These are phyloP conservation scores for Gymnopus androsaceus DNA, from an alignment of 1,284 basidiomycete species.

Conservation along the genomic window DNA sequence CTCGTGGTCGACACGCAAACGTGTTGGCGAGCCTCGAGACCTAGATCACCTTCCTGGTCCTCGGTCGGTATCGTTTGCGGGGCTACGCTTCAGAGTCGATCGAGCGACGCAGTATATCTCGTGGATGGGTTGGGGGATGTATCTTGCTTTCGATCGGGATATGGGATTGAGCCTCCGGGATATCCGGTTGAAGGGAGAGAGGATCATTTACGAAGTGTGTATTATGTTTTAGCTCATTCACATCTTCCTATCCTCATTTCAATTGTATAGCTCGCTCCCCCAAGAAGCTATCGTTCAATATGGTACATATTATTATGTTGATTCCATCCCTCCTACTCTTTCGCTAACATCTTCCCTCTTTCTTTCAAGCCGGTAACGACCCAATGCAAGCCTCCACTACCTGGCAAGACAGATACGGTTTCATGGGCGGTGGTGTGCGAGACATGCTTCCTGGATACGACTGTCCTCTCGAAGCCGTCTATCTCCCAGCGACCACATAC, in stretches of 20 bases:
- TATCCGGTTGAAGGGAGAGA: constrained; percentile 59
- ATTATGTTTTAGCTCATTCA: neutral
- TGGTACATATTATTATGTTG: no score
- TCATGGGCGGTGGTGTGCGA: constrained; percentile 58
- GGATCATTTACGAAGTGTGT: constrained; percentile 63
- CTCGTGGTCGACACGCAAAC: constrained; percentile 52
- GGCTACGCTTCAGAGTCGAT: constrained; percentile 60
- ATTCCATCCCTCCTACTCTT: constrained; percentile 13
- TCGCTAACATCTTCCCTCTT: neutral
- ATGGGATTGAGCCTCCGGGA: constrained; percentile 72
- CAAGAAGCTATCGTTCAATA: constrained; percentile 68
- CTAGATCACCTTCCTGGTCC: constrained; percentile 66
- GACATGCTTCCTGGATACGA: constrained; percentile 66
- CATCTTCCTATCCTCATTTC: neutral
- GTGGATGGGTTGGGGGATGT: constrained; percentile 69
- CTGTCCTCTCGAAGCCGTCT: constrained; percentile 62
- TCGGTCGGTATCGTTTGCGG: constrained; percentile 57
- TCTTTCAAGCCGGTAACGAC: constrained; percentile 55
- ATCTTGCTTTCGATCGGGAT: constrained; percentile 63
- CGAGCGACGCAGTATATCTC: constrained; percentile 52
- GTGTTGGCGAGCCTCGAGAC: constrained; percentile 44
- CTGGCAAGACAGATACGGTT: constrained; percentile 68
- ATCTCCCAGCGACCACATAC: constrained; percentile 59
- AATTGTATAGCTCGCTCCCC: constrained; percentile 45
- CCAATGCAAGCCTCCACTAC: constrained; percentile 64